These are phyloP conservation scores for Mycena galericulata DNA, from an alignment of 768 basidiomycete species.

Conservation along the genomic window DNA sequence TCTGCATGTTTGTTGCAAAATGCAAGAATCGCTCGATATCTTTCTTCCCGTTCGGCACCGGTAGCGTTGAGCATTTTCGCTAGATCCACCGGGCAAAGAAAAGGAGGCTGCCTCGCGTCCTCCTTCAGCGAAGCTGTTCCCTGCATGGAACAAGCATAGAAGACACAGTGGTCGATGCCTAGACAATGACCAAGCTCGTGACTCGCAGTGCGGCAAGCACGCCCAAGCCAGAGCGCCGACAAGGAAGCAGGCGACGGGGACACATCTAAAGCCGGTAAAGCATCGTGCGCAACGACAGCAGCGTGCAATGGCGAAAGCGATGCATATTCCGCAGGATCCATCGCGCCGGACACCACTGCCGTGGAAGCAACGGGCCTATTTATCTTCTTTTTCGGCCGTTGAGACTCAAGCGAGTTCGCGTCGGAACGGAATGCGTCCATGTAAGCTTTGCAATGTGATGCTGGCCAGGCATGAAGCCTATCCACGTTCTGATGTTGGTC, in stretches of 20 bases:
- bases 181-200: slow-evolving; percentile 58
- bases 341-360: not conserved
- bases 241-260: slow-evolving; percentile 33
- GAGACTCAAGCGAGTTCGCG: not conserved
- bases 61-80: slow-evolving; percentile 45
- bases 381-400: slow-evolving; percentile 28
- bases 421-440: slow-evolving; percentile 36
- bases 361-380: not conserved
- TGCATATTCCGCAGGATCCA: slow-evolving; percentile 2
- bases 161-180: slow-evolving; percentile 53
- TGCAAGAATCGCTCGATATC: slow-evolving; percentile 41
- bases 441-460: slow-evolving; percentile 48
- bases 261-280: slow-evolving; percentile 25
- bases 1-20: slow-evolving; percentile 44
- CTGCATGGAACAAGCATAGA: slow-evolving; percentile 54
- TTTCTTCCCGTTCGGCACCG: slow-evolving; percentile 34
- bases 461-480: slow-evolving; percentile 51
- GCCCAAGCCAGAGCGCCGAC: slow-evolving; percentile 48
- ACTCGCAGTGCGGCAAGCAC: slow-evolving; percentile 50
- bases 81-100: slow-evolving; percentile 49
- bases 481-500: slow-evolving; percentile 45
- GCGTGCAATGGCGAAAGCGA: slow-evolving; percentile 35
- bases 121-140: slow-evolving; percentile 46
- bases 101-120: slow-evolving; percentile 51
- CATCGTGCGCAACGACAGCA: slow-evolving; percentile 34